Evolutionary conservation across 768 basidiomycete species (phyloP).

Genomic region (Epithele typhae): DNA sequence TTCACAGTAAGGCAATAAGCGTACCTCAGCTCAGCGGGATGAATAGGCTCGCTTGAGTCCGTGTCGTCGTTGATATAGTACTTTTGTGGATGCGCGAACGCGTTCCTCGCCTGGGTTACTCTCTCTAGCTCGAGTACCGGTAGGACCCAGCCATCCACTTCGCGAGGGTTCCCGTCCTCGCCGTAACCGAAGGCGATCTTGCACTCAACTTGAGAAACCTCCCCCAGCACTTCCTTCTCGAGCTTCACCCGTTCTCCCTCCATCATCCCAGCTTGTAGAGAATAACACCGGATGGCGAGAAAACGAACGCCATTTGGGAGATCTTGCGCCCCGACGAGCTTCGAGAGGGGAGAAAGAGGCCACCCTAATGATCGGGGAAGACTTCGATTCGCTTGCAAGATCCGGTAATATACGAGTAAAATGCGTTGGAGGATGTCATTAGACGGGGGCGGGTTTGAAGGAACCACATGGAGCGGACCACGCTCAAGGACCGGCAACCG

Average conservation of each 20-base stretch:
- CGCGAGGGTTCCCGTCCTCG: slow-evolving; percentile 38
- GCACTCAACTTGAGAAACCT: slow-evolving; percentile 56
- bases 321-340: slow-evolving; percentile 44
- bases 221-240: slow-evolving; percentile 60
- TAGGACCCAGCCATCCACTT: slow-evolving; percentile 79
- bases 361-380: slow-evolving; percentile 62
- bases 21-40: slow-evolving; percentile 53
- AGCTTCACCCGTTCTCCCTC: slow-evolving; percentile 69
- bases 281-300: slow-evolving; percentile 76
- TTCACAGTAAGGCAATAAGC: slow-evolving; percentile 11
- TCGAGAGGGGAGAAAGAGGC: slow-evolving; percentile 42
- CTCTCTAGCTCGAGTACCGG: slow-evolving; percentile 66
- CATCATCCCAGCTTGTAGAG: slow-evolving; percentile 70
- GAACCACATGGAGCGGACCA: slow-evolving; percentile 50
- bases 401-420: slow-evolving; percentile 77
- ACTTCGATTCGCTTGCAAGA: slow-evolving; percentile 68
- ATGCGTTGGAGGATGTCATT: slow-evolving; percentile 56
- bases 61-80: slow-evolving; percentile 42
- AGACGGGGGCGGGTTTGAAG: slow-evolving; percentile 24
- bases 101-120: slow-evolving; percentile 45
- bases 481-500: slow-evolving; percentile 36
- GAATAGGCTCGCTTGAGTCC: slow-evolving; percentile 32
- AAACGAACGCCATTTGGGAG: slow-evolving; percentile 62
- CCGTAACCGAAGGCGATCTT: slow-evolving; percentile 51
- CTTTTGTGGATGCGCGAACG: slow-evolving; percentile 35